Conservation (phyloP, 441 rosid genomes). For the Aquilaria agallochum region DNA sequence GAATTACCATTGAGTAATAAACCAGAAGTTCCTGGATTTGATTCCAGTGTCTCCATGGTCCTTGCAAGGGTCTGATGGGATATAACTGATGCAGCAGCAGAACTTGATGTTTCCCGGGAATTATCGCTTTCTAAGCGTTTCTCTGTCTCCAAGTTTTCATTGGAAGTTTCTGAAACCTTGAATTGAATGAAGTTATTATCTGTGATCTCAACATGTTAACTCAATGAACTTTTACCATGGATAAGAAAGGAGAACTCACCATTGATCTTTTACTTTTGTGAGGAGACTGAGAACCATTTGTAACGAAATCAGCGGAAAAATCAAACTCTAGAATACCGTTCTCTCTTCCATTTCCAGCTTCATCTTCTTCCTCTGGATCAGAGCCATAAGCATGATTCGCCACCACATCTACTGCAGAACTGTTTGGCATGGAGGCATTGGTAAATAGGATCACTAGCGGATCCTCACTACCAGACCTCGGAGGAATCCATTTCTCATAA, state of each 20-base stretch:
- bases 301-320: constrained; percentile 7
- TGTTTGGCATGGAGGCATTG: constrained; percentile 20
- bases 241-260: constrained; percentile 6
- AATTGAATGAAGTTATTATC: constrained; percentile 12
- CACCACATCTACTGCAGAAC: constrained; percentile 20
- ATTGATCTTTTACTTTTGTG: constrained; percentile 2
- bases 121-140: constrained; percentile 8
- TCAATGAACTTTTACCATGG: constrained; percentile 12
- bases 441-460: constrained; percentile 14
- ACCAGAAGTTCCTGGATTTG: constrained; percentile 13
- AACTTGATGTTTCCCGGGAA: constrained; percentile 7
- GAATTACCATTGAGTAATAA: constrained; percentile 19
- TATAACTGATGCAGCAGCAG: constrained; percentile 10
- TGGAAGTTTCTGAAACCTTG: constrained; percentile 16
- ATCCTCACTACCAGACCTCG: constrained; percentile 22
- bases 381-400: constrained; percentile 21
- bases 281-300: constrained; percentile 1
- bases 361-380: constrained; percentile 21
- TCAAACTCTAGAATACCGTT: constrained; percentile 9
- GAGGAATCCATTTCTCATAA: constrained; percentile 20
- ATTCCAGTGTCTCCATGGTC: constrained; percentile 15
- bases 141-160: constrained; percentile 12
- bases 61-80: constrained; percentile 18
- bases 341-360: constrained; percentile 12
- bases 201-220: constrained; percentile 6